Evolutionary conservation across 352 stramenopile genomes (phyloP), one percentile per base, ranked within the genome.

Genomic region (Phytophthora fragariae): DNA sequence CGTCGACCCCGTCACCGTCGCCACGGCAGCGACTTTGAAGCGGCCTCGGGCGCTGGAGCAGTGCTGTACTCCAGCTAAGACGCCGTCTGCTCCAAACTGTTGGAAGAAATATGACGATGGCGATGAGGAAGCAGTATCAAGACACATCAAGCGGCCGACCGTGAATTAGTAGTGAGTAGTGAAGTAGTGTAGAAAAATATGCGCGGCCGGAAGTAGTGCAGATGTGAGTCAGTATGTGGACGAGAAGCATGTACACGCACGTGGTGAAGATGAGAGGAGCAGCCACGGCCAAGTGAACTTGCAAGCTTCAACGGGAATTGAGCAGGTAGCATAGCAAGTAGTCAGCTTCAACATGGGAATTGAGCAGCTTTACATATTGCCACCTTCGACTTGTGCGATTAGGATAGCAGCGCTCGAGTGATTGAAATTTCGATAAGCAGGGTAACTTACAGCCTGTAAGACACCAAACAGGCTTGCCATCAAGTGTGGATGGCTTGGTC

Each of bases 111-210:
- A 78, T 78, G 70, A 77, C 56, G 64, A 72, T 50, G 47, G 47
- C 29, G 60, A 70, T 24, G 31, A 41, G 17, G 50, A 70, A 52
- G 9, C 47, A 68, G 31, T 49, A 60, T 14, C 27, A 65, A 58
- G 53, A 57, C 17, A 57, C 52, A 60, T 10, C 19, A 19, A 54
- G 60, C 53, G 57, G 60, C 65, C 70, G 70, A 57, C 60, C 65
- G 71, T 75, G 65, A 77, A 74, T 39, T 66, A 76, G 64, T 70
- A 50, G 59, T 72, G 35, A 44, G 37, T 50, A 50, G 41, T 50
- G 41, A 52, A 76, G 68, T 76, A 60, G 73, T 80, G 68, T 74
- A 70, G 55, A 71, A 71, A 60, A 72, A 67, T 79, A 69, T 79
- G 65, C 68, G 53, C 73, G 63, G 73, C 65, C 66, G 60, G 33